Conservation (phyloP, 352 stramenopile genomes). For the Pythium plurisporium region DNA sequence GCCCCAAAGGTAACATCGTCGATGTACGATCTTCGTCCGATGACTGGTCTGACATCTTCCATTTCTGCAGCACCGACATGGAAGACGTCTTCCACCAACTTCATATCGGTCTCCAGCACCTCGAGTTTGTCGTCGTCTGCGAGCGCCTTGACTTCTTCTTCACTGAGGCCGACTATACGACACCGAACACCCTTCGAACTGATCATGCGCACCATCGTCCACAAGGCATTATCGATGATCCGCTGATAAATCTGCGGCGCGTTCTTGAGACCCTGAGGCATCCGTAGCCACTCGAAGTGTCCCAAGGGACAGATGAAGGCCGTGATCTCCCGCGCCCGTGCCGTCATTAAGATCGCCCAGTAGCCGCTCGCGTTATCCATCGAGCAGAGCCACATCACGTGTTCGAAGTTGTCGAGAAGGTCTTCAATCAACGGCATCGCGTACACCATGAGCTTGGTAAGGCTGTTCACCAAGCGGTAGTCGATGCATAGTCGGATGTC, state of each 20-base stretch:
- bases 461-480: conserved; percentile 6
- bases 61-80: background rate
- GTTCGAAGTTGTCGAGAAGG: background rate
- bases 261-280: too few relatives aligned
- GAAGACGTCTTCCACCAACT: background rate
- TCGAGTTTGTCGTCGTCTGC: background rate
- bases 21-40: conserved; percentile 21
- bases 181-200: background rate
- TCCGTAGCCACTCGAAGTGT: background rate
- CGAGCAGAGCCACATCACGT: background rate
- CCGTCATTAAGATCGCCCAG: background rate
- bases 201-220: background rate
- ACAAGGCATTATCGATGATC: too few relatives aligned
- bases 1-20: conserved; percentile 20
- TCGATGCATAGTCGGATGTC: conserved; percentile 13
- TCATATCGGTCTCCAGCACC: background rate
- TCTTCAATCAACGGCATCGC: conserved; percentile 2
- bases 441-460: conserved; percentile 7
- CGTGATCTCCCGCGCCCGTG: background rate
- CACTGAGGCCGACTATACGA: background rate
- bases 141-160: background rate
- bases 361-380: background rate
- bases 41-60: background rate
- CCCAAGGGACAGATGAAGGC: background rate
- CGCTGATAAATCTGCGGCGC: too few relatives aligned